Conservation (phyloP, 2,329 filamentous ascomycete genomes). For the Cytospora piceicola region DNA sequence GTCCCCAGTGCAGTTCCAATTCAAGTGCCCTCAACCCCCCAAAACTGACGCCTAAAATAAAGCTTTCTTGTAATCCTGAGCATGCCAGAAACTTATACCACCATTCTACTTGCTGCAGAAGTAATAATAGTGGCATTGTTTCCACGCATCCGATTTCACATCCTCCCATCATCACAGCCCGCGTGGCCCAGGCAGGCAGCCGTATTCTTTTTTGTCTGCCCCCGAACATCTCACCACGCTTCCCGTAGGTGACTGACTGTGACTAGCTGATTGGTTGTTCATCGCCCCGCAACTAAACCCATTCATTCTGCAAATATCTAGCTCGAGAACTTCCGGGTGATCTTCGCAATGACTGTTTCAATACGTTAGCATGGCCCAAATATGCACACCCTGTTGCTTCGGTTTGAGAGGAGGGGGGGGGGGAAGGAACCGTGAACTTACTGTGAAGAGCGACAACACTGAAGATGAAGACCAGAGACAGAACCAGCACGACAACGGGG, state of each 20-base stretch:
- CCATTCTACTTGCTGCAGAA: slow-evolving; percentile 28
- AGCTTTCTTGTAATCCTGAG: slow-evolving; percentile 11
- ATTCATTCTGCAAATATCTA: slow-evolving; percentile 40
- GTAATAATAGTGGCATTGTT: slow-evolving; percentile 7
- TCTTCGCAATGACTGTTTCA: slow-evolving; percentile 83
- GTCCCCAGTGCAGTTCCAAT: slow-evolving; percentile 20
- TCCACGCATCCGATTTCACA: slow-evolving; percentile 10
- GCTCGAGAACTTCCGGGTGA: slow-evolving; percentile 84
- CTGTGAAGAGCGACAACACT: slow-evolving; percentile 96
- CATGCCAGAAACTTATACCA: background rate
- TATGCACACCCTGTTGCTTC: background rate
- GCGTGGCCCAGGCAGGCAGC: slow-evolving; percentile 1
- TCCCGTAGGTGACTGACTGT: background rate
- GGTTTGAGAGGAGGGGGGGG: too few species aligned
- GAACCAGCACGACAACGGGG: slow-evolving; percentile 93
- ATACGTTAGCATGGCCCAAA: slow-evolving; percentile 31
- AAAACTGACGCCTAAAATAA: slow-evolving; percentile 21
- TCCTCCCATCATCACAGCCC: slow-evolving; percentile 3
- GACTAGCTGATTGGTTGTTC: slow-evolving; percentile 1
- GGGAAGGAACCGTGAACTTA: slow-evolving; percentile 55
- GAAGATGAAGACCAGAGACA: slow-evolving; percentile 98
- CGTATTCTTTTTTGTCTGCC: background rate
- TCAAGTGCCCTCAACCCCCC: slow-evolving; percentile 23
- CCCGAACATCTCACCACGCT: background rate
- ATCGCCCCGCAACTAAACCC: slow-evolving; percentile 2